A percentile compares a stretch with the other conserved stretches of the same genome.
Conservation (phyloP, 768 basidiomycete genomes). For the Suillus clintonianus region DNA sequence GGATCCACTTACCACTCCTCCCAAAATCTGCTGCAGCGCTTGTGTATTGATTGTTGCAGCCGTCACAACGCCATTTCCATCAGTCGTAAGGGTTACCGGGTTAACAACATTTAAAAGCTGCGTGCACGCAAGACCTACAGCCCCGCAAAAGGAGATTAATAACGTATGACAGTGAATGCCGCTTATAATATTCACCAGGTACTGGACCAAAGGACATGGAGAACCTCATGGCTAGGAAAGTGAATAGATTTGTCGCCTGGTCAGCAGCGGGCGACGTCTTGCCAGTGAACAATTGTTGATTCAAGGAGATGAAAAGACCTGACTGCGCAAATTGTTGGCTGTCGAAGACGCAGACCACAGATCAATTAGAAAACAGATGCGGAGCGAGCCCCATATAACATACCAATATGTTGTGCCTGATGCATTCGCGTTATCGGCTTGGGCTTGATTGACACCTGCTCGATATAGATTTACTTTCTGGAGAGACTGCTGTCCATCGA, state of each 20-base stretch:
- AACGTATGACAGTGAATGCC: neutral
- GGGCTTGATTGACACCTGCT: conserved; percentile 26
- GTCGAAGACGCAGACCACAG: neutral
- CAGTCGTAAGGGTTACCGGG: conserved; percentile 23
- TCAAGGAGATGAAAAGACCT: conserved; percentile 25
- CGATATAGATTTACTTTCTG: conserved; percentile 30
- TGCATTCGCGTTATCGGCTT: conserved; percentile 23
- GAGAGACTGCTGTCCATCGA: conserved; percentile 24
- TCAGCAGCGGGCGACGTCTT: conserved; percentile 20
- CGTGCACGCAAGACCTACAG: conserved; percentile 23
- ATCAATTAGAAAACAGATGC: too few species aligned
- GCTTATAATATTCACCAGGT: conserved; percentile 16
- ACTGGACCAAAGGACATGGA: conserved; percentile 23
- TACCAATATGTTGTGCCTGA: conserved; percentile 24
- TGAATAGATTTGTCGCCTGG: conserved; percentile 25
- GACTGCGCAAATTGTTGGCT: conserved; percentile 24
- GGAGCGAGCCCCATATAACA: neutral
- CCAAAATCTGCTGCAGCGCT: conserved; percentile 18
- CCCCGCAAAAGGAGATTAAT: neutral
- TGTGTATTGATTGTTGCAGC: conserved; percentile 26
- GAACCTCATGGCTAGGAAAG: conserved; percentile 31
- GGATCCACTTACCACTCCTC: neutral
- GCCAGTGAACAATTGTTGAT: conserved; percentile 20
- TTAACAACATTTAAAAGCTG: conserved; percentile 22
- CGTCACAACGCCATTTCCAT: conserved; percentile 27